Percentiles rank a stretch among this genome's conserved stretches.
phyloP scores from a whole-genome alignment of 768 basidiomycete species.

The Galerina sulciceps region DNA sequence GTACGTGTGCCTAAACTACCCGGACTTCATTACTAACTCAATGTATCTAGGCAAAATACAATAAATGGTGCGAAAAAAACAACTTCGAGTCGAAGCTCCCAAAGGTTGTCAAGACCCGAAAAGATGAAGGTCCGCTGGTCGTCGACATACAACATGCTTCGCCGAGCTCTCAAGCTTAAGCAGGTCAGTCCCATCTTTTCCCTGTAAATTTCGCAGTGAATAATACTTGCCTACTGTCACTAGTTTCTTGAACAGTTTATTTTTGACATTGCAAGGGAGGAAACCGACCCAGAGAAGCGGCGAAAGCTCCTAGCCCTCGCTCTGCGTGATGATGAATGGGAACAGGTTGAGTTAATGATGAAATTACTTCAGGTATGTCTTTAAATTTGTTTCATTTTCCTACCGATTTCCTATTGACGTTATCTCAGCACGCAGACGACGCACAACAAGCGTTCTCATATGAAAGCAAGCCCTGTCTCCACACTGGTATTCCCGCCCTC shows the following conservation, averaged over 20 bases:
- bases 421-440: neutral
- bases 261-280: neutral
- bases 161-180: constrained; percentile 5
- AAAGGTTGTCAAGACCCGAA: too few species aligned
- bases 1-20: too few species aligned
- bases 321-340: constrained; percentile 8
- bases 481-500: constrained; percentile 25
- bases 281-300: neutral
- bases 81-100: too few species aligned
- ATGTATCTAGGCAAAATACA: too few species aligned
- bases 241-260: constrained; percentile 1
- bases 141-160: constrained; percentile 20
- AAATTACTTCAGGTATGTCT: constrained; percentile 7
- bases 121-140: constrained; percentile 25
- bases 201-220: neutral
- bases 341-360: constrained; percentile 3
- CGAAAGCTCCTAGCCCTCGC: constrained; percentile 4
- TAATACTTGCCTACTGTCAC: neutral
- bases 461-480: constrained; percentile 17
- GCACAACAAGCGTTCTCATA: constrained; percentile 23
- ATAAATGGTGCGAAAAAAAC: too few species aligned
- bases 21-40: too few species aligned
- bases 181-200: neutral
- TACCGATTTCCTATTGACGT: neutral
- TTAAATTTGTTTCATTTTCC: constrained; percentile 1